Evolutionary conservation across 2,329 filamentous ascomycete species (phyloP), one percentile per base, ranked within the genome.

Genomic region (Lachnellula hyalina): DNA sequence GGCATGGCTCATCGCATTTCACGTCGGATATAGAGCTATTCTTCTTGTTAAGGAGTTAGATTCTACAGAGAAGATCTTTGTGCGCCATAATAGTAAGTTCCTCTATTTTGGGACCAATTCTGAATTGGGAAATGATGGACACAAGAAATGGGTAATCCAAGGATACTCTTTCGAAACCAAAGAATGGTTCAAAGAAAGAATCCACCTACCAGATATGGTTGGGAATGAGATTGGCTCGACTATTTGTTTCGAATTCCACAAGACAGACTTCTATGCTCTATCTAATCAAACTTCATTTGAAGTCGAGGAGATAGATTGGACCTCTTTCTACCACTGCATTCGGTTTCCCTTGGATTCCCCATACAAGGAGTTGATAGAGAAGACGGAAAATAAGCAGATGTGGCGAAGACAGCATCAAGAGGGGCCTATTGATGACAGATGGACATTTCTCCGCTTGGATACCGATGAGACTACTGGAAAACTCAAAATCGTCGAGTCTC

Each of bases 371-470:
- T 67, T 64, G 7, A 60, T 75, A n/a, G 71, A 78, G 58, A 67
- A 68, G 36, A 72, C 73, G 57, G 71, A 73, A n/a, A 75, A 76
- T 32, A 64, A 68, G 44, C 71, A 73, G 19, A 76, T 85, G 45
- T 90, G 84, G 79, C 77, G 87, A 7, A 80, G 87, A 15, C 77
- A 86, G 49, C 84, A 89, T 61, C 73, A 73, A 28, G 87, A 91
- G 67, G 87, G 87, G 0, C 81, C 85, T 0, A 83, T 90, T 15
- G 86, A 91, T 61, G 84, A 90, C 62, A 79, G 85, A 2, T 92
- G 87, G 87, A 86, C 82, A 0, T 81, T 83, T 54, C 71, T 92
- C 3, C 78, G 78, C 4, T 72, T 91, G 1, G 77, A 81, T 28
- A 75, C 74, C 35, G 81, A 89, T 55, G 83, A 89, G 56, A 63